These are phyloP conservation scores for Acanthamoeba rhysodes DNA, from an alignment of 208 protist species.

Conservation along the genomic window DNA sequence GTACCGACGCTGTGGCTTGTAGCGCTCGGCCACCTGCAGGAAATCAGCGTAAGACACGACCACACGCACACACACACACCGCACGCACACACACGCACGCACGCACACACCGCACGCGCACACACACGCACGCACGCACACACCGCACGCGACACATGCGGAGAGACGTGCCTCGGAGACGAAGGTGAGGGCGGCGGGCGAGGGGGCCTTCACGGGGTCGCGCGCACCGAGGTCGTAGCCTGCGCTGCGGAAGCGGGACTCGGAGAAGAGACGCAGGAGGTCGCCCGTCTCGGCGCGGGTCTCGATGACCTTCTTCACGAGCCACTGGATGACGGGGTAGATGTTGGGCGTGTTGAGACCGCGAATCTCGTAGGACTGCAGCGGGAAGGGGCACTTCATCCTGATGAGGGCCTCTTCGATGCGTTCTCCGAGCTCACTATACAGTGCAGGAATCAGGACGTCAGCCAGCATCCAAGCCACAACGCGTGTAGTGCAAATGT, in stretches of 20 bases:
- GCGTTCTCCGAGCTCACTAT: slow-evolving; percentile 88
- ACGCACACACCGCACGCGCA: not conserved
- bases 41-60: not conserved
- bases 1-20: slow-evolving; percentile 76
- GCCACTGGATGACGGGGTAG: slow-evolving; percentile 92
- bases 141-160: not conserved
- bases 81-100: not conserved
- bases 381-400: slow-evolving; percentile 91
- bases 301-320: slow-evolving; percentile 91
- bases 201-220: not conserved
- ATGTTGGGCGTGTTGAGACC: slow-evolving; percentile 91
- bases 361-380: slow-evolving; percentile 90
- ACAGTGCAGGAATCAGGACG: not conserved
- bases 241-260: slow-evolving; percentile 85
- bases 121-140: not conserved
- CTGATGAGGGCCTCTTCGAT: slow-evolving; percentile 87
- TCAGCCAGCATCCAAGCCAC: not conserved
- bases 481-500: not conserved
- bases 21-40: slow-evolving; percentile 55
- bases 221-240: slow-evolving; percentile 17
- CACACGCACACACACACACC: too few relatives aligned
- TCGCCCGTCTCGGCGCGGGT: slow-evolving; percentile 90
- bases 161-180: not conserved
- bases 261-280: slow-evolving; percentile 86
- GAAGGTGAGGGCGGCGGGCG: slow-evolving; percentile 28